Base-by-base conservation (phyloP, 176 grass and related monocot species). In the Rhipidocladum racemiflorum region DNA sequence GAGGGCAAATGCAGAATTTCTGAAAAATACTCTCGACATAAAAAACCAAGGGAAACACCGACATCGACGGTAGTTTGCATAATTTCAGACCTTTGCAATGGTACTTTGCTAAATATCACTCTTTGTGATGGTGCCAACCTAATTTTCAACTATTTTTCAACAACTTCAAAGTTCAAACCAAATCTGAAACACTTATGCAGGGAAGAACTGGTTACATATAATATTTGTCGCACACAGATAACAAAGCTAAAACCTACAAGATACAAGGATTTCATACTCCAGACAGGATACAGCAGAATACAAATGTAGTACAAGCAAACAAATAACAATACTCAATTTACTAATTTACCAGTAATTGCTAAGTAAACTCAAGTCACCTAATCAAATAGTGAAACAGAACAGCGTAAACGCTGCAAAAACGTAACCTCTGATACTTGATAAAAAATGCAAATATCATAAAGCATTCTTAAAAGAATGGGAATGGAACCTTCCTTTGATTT, bases 191-290 rank as follows among this genome's bases (percentile, higher is more conserved):
- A 70, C 8, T 61, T 14, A 25, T 40, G 75, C 5, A 50, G 40
- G 23, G 9, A 48, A 35, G 9, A 78, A 46, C 17, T 48, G n/a
- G 32, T 72, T 82, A 17, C n/a, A 24, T 36, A 60, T 43, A 65
- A 27, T 79, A 42, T 84, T 67, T 84, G 7, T 24, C 28, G 16
- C 59, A 39, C 6, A 66, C 38, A 67, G 49, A 67, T 60, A 68
- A 67, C 34, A 44, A 81, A 70, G 27, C 18, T 85, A 75, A 35
- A 81, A 28, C 34, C 18, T 85, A 61, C 21, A 85, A 46, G 54
- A 17, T 76, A 85, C 24, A 85, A 7, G 66, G 68, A 62, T 70
- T 84, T 51, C 1, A 0, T 38, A 46, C 30, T 46, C 60, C 38
- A 84, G 3, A 1, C 12, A 79, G 25, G 45, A 72, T 72, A 85